These are phyloP conservation scores for Podospora didyma DNA, from an alignment of 495 filamentous ascomycete genomes.

Conservation along the genomic window DNA sequence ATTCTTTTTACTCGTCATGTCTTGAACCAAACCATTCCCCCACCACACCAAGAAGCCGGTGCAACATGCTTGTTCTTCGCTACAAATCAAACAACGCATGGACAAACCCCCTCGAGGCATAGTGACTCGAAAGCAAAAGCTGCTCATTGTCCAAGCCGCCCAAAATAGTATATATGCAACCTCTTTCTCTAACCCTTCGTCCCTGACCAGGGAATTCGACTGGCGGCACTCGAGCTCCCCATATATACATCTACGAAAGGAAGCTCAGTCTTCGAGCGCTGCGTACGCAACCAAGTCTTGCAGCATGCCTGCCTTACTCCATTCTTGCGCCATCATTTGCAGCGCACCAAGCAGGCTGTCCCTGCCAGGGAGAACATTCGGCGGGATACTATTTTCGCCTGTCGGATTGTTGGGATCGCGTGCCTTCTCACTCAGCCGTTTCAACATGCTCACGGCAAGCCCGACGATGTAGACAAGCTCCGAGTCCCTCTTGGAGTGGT, in stretches of 20 bases:
- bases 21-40: no score
- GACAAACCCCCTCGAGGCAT: no score
- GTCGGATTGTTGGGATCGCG: slow-evolving; percentile 54
- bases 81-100: no score
- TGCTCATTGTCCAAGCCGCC: no score
- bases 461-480: slow-evolving; percentile 59
- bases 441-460: slow-evolving; percentile 66
- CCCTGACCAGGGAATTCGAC: no score
- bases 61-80: no score
- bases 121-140: no score
- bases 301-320: slow-evolving; percentile 57
- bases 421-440: slow-evolving; percentile 66
- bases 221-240: not conserved
- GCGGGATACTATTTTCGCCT: slow-evolving; percentile 46
- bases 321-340: slow-evolving; percentile 50
- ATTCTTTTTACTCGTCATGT: no score
- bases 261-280: slow-evolving; percentile 48
- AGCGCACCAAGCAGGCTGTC: slow-evolving; percentile 68
- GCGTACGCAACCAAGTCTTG: slow-evolving; percentile 72
- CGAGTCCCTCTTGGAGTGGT: slow-evolving; percentile 37
- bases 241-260: not conserved
- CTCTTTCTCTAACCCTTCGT: no score
- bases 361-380: slow-evolving; percentile 61
- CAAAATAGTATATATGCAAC: no score
- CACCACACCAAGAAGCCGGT: no score